These are phyloP conservation scores for Dactylellina leptospora DNA, from an alignment of 2,329 filamentous ascomycete genomes.

Conservation along the genomic window DNA sequence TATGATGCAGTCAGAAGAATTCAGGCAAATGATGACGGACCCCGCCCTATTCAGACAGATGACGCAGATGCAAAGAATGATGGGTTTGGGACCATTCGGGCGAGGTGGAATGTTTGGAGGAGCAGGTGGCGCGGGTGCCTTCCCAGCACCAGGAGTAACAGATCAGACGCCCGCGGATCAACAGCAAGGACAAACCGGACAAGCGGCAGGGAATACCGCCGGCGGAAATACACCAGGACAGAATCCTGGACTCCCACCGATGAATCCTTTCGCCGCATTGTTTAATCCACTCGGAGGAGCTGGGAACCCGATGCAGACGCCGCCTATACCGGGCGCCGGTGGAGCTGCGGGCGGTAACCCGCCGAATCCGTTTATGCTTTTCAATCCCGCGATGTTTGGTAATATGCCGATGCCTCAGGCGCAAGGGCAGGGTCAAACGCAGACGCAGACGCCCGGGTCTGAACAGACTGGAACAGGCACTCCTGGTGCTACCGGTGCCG, in stretches of 20 bases:
- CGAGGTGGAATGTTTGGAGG: slow-evolving; percentile 59
- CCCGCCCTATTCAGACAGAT: slow-evolving; percentile 84
- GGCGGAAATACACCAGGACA: slow-evolving; percentile 50
- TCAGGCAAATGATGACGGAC: slow-evolving; percentile 92
- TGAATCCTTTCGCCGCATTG: slow-evolving; percentile 71
- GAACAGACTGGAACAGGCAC: slow-evolving; percentile 36
- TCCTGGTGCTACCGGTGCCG: slow-evolving; percentile 51
- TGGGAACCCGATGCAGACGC: slow-evolving; percentile 55
- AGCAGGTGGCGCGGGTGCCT: slow-evolving; percentile 64
- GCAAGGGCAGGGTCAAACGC: slow-evolving; percentile 57
- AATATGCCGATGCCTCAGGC: slow-evolving; percentile 55
- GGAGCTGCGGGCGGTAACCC: slow-evolving; percentile 49
- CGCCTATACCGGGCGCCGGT: slow-evolving; percentile 56
- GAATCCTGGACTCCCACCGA: slow-evolving; percentile 53
- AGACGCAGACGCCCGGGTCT: slow-evolving; percentile 55
- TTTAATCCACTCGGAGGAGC: slow-evolving; percentile 60
- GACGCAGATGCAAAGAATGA: slow-evolving; percentile 79
- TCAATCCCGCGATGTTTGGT: slow-evolving; percentile 39
- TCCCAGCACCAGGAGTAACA: slow-evolving; percentile 90
- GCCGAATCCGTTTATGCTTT: slow-evolving; percentile 36
- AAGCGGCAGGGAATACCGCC: slow-evolving; percentile 22
- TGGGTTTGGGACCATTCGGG: slow-evolving; percentile 64
- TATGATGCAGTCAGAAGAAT: slow-evolving; percentile 85
- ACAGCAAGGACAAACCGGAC: slow-evolving; percentile 58
- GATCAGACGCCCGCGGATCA: slow-evolving; percentile 77